These are phyloP conservation scores for Plasmodium vivax DNA, from an alignment of 169 alveolate genomes.

Conservation along the genomic window DNA sequence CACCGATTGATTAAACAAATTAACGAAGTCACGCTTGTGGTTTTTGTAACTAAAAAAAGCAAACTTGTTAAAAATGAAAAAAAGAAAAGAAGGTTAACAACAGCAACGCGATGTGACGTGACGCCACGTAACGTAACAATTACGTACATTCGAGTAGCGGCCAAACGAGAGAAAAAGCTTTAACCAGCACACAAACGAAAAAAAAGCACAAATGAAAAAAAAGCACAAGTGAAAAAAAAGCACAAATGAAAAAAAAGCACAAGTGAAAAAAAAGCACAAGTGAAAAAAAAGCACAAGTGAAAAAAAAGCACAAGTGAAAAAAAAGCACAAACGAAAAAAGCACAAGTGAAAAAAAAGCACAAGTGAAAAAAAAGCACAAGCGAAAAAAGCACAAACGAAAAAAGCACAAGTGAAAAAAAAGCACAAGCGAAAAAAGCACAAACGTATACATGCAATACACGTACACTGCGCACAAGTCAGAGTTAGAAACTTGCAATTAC, in stretches of 20 bases:
- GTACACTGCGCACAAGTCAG: not conserved
- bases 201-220: no score
- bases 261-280: no score
- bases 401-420: not conserved
- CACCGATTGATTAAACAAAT: not conserved
- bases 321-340: no score
- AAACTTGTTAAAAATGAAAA: not conserved
- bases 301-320: no score
- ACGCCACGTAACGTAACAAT: not conserved
- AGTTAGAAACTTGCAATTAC: slow-evolving; percentile 1
- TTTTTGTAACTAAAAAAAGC: not conserved
- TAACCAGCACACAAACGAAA: not conserved
- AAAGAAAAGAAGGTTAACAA: not conserved
- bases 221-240: no score
- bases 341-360: no score
- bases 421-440: not conserved
- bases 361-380: no score
- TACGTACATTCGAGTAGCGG: not conserved
- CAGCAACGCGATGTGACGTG: not conserved
- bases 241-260: no score
- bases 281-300: no score
- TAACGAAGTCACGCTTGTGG: not conserved
- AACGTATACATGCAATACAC: not conserved
- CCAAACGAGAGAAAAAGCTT: not conserved
- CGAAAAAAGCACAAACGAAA: not conserved